These are phyloP conservation scores for Alnus rubra DNA, from an alignment of 306 rosid species.

Conservation along the genomic window DNA sequence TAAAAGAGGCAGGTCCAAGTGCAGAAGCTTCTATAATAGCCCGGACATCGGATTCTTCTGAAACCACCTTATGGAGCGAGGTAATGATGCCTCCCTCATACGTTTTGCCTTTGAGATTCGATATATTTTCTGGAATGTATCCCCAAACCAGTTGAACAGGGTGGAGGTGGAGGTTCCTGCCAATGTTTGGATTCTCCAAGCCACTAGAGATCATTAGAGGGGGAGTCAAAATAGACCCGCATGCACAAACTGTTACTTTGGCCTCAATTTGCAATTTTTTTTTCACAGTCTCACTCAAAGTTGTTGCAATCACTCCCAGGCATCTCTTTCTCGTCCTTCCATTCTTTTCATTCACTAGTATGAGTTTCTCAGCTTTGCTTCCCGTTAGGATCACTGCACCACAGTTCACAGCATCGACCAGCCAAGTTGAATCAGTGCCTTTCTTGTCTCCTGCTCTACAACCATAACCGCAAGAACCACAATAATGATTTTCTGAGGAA, in stretches of 20 bases:
- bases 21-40: slow-evolving; percentile 71
- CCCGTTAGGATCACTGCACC: slow-evolving; percentile 86
- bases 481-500: slow-evolving; percentile 67
- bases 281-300: slow-evolving; percentile 43
- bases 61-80: slow-evolving; percentile 62
- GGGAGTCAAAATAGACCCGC: slow-evolving; percentile 78
- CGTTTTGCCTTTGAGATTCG: slow-evolving; percentile 49
- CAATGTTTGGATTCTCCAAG: slow-evolving; percentile 67
- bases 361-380: slow-evolving; percentile 72
- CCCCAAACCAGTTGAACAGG: slow-evolving; percentile 79
- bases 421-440: slow-evolving; percentile 82
- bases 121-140: slow-evolving; percentile 62
- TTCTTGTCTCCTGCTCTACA: slow-evolving; percentile 75
- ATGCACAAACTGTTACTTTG: slow-evolving; percentile 68
- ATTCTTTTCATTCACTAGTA: slow-evolving; percentile 39
- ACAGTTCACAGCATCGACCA: slow-evolving; percentile 70
- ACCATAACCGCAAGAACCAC: slow-evolving; percentile 80
- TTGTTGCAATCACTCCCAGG: slow-evolving; percentile 62
- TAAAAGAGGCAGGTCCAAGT: slow-evolving; percentile 71
- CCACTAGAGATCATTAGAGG: slow-evolving; percentile 84
- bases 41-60: slow-evolving; percentile 39
- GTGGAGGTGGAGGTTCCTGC: slow-evolving; percentile 82
- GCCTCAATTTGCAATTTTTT: slow-evolving; percentile 77
- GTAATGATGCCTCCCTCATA: slow-evolving; percentile 87
- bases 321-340: slow-evolving; percentile 53